Base-by-base conservation (phyloP, 495 filamentous ascomycete species). In the Penicillium macrosclerotiorum region DNA sequence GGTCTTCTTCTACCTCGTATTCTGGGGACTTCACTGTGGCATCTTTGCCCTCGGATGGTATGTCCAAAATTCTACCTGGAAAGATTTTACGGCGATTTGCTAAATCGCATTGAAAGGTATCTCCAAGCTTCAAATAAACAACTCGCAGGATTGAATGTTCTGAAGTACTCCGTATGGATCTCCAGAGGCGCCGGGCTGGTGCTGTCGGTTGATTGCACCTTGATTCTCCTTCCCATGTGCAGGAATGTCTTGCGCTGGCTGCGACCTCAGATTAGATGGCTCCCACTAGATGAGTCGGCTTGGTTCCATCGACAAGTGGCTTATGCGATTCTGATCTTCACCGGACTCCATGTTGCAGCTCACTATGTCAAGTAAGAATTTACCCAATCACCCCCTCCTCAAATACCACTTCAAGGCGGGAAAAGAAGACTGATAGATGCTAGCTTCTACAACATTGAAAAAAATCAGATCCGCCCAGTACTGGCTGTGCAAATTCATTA, bases 301-400 rank as follows among this genome's bases (percentile, higher is more conserved):
- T 99, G 90, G 90, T 95, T 97, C 60, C 93, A 99, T 74, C 80
- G 94, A 26, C 93, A 99, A 65, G 82, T 95, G 13, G 92, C 94
- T 2, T 99, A 97, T 62, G 70, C 88, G 3, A 69, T 96, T 68
- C 76, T 97, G 3, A 59, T 96, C 12, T 99, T 89, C 55, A 85
- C 83, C 19, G 81, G 82, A 30, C 71, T 91, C 18, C 93, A 99
- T 60, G 82, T 81, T 3, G 61, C 75, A 8, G 78, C 81, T 14
- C 93, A 99, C 67, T 99, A 97, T 64, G 89, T 97, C 68, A 98
- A 98, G 90, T 95, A 76, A 66, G 85, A n/a, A n/a, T n/a, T n/a
- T n/a, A n/a, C n/a, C n/a, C n/a, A n/a, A n/a, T n/a, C n/a, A n/a
- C n/a, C n/a, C n/a, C n/a, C n/a, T n/a, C n/a, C n/a, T n/a, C n/a